A percentile compares a stretch with the other conserved stretches of the same genome.
phyloP scores from a whole-genome alignment of 1,284 basidiomycete genomes.

The Rhodotorula sp. region DNA sequence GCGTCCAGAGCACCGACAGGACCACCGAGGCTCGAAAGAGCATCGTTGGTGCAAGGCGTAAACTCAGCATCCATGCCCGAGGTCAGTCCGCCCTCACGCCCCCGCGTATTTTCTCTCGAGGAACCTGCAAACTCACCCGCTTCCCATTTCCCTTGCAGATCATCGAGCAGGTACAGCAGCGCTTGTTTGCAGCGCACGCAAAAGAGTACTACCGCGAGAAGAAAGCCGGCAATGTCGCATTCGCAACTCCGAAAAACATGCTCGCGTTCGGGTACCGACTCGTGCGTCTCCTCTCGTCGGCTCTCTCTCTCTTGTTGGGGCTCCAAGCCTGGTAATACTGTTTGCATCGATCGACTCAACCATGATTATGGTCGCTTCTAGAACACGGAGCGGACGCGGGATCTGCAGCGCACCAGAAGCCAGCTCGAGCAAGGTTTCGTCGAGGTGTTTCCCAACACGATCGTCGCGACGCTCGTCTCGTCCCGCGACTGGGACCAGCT shows the following conservation, averaged over 20 bases:
- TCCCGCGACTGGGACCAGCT: constrained; percentile 66
- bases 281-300: constrained; percentile 47
- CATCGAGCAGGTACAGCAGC: constrained; percentile 26
- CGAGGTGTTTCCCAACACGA: constrained; percentile 65
- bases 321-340: neutral
- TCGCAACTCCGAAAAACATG: constrained; percentile 53
- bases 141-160: constrained; percentile 10
- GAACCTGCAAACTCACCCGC: neutral
- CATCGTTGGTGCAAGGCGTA: neutral
- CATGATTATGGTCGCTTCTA: neutral
- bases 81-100: neutral
- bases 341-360: neutral
- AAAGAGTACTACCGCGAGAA: constrained; percentile 1
- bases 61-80: constrained; percentile 22
- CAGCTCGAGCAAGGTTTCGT: constrained; percentile 4
- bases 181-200: constrained; percentile 24
- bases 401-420: neutral
- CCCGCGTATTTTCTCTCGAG: neutral
- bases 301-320: neutral
- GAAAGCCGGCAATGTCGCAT: neutral
- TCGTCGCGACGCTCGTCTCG: constrained; percentile 62
- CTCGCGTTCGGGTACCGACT: constrained; percentile 65
- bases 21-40: neutral
- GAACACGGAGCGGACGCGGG: neutral
- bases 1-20: neutral